Evolutionary conservation across 169 alveolate species (phyloP), one percentile per base, ranked within the genome.

Genomic region (Neospora caninum): DNA sequence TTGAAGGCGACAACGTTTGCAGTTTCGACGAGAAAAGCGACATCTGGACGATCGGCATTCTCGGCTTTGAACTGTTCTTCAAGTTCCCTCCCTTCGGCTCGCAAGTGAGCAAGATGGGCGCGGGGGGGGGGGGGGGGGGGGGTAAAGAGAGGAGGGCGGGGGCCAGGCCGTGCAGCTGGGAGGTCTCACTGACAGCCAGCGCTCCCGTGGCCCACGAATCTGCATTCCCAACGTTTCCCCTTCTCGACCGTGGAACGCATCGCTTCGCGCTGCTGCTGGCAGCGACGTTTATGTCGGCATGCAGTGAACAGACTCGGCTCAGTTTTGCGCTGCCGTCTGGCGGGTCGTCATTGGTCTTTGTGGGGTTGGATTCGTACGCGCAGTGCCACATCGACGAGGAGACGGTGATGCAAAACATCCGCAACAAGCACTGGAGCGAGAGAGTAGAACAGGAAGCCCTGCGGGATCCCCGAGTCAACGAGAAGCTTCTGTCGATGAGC

Each of bases 11-110:
- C 31, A n/a, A 78, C 45, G 86, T 78, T 10, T 78, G 86, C 45
- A 86, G 92, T 49, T 97, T 96, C 84, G 97, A 97, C 94, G 98
- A 97, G 53, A 97, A 97, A 80, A 97, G 97, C 86, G 98, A 97
- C 87, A 95, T 97, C 41, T 97, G 98, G 98, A 96, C 98, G 41
- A 54, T 97, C 39, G 98, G 98, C 0, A 96, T 97, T 6, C 94
- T 97, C 69, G 98, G 97, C 29, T 97, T 97, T 91, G 98, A 97
- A 91, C 96, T 97, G 38, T 86, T n/a, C 78, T 86, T 86, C 92
- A 86, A 86, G 78, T 41, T 49, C 34, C 84, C 92, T 41, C 92
- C 92, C 53, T 88, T 88, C 41, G 92, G 92, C 58, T 88, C 83
- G 10, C 84, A 58, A 84, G 82, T 78, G 45, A n/a, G 45, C n/a